Evolutionary conservation across 768 basidiomycete genomes (phyloP).

Genomic region (Russula foetens): DNA sequence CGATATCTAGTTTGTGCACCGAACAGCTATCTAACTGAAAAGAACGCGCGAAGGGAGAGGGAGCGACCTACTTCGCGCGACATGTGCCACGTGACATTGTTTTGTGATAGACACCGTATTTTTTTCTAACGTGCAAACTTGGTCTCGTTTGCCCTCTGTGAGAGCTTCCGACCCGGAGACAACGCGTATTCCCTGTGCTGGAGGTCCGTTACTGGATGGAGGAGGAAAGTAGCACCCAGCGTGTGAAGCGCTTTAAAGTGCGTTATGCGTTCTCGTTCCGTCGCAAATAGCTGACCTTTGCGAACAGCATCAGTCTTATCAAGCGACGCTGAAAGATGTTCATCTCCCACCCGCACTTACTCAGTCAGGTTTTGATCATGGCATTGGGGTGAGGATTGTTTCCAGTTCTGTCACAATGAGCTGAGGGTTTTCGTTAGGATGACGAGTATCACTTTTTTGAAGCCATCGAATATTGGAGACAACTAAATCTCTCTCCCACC

Average conservation of each 20-base stretch:
- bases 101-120: too few species aligned
- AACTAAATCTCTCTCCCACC: conserved; percentile 69
- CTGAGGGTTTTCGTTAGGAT: conserved; percentile 39
- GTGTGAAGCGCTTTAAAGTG: conserved; percentile 47
- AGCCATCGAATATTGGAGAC: conserved; percentile 65
- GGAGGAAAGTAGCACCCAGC: conserved; percentile 19
- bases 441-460: conserved; percentile 72
- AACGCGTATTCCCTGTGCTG: not conserved
- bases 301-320: conserved; percentile 65
- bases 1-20: too few species aligned
- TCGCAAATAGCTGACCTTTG: not conserved
- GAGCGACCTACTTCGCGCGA: too few species aligned
- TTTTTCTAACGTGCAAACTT: too few species aligned
- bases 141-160: not conserved
- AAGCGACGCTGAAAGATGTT: conserved; percentile 55
- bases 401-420: not conserved
- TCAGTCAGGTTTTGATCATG: conserved; percentile 44
- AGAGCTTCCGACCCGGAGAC: not conserved
- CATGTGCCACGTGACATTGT: too few species aligned
- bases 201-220: conserved; percentile 17
- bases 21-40: too few species aligned
- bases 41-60: too few species aligned
- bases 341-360: conserved; percentile 62
- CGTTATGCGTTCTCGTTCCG: not conserved
- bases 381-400: conserved; percentile 40